Base-by-base conservation (phyloP, 176 grass and related monocot genomes). In the Ananas comosus region DNA sequence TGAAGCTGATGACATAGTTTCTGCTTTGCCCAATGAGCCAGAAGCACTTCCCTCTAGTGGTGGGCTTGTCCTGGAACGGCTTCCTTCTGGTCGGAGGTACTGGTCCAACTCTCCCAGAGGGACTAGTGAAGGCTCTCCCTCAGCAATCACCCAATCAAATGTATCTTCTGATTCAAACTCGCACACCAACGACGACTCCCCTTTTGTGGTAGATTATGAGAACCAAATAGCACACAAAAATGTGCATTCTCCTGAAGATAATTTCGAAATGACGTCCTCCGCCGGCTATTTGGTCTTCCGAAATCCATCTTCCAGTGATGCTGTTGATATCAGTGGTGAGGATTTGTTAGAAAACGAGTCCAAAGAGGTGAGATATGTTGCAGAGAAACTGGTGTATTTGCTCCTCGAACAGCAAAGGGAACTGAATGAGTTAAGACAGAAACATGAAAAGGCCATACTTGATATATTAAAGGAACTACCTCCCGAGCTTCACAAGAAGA, bases 51-150 rank as follows among this genome's bases (percentile, higher is more conserved):
- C 54, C 50, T 69, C 50, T 10, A 65, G 63, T 16, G 84, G 75
- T 9, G 70, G 66, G 24, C 79, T 80, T 47, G 70, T 73, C 18
- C 79, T 88, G n/a, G 89, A 91, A 77, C 82, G 73, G 2, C 82
- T 91, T 72, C 85, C 85, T 65, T 91, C 82, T 80, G 88, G 85
- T 51, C 65, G 79, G 3, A 85, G 70, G 19, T 91, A 88, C 63
- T 88, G 89, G 85, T 88, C 85, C 0, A 79, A 82, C 49, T 88
- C 89, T 42, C 85, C 89, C 2, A 87, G 74, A 74, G 81, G 69
- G 69, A 63, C 84, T 2, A 68, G 24, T 66, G 82, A 72, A 64
- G 66, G 71, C 3, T 69, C 73, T 69, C 76, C 69, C 1, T 27
- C 12, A 13, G 52, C 2, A 19, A 21, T 23, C 28, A 69, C 67